Percentiles rank a stretch among this genome's conserved stretches.
These are phyloP conservation scores for Metarhizium robertsii DNA, from an alignment of 2,329 filamentous ascomycete genomes.

Conservation along the genomic window DNA sequence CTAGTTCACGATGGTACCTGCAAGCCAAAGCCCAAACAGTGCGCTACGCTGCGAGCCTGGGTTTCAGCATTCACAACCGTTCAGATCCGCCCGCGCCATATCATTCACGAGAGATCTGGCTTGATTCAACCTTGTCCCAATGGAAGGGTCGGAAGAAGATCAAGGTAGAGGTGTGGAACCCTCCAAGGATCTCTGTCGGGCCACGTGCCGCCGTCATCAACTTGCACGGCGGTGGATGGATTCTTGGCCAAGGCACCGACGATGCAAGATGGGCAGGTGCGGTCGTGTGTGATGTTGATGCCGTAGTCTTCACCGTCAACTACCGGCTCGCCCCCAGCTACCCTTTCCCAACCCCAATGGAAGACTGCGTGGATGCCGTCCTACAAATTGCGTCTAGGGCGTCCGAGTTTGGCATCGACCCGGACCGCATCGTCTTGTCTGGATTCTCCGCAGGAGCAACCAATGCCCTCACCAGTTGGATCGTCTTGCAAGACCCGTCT, in stretches of 20 bases:
- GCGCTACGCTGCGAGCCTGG: slow-evolving; percentile 33
- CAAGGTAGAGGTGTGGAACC: slow-evolving; percentile 38
- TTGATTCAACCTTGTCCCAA: slow-evolving; percentile 32
- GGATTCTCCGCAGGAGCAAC: slow-evolving; percentile 58
- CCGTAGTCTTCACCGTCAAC: slow-evolving; percentile 54
- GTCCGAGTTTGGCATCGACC: slow-evolving; percentile 47
- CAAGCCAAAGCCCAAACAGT: slow-evolving; percentile 32
- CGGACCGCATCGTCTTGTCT: slow-evolving; percentile 44
- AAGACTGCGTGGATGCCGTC: slow-evolving; percentile 56
- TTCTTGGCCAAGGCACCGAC: slow-evolving; percentile 52
- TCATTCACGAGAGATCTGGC: slow-evolving; percentile 28
- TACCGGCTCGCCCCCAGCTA: slow-evolving; percentile 59
- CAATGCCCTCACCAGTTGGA: slow-evolving; percentile 39
- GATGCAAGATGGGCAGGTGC: slow-evolving; percentile 52
- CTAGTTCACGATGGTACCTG: slow-evolving; percentile 33
- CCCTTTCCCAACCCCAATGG: slow-evolving; percentile 55
- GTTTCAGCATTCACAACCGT: slow-evolving; percentile 33
- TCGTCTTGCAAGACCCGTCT: slow-evolving; percentile 34
- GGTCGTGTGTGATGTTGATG: slow-evolving; percentile 41
- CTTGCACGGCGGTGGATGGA: slow-evolving; percentile 60
- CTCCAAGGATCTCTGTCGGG: slow-evolving; percentile 22
- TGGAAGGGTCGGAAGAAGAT: slow-evolving; percentile 28
- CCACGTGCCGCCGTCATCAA: slow-evolving; percentile 49
- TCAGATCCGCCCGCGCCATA: slow-evolving; percentile 29
- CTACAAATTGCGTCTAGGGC: slow-evolving; percentile 50